phyloP scores from a whole-genome alignment of 2,329 filamentous ascomycete genomes.

The Hymenoscyphus scutula region DNA sequence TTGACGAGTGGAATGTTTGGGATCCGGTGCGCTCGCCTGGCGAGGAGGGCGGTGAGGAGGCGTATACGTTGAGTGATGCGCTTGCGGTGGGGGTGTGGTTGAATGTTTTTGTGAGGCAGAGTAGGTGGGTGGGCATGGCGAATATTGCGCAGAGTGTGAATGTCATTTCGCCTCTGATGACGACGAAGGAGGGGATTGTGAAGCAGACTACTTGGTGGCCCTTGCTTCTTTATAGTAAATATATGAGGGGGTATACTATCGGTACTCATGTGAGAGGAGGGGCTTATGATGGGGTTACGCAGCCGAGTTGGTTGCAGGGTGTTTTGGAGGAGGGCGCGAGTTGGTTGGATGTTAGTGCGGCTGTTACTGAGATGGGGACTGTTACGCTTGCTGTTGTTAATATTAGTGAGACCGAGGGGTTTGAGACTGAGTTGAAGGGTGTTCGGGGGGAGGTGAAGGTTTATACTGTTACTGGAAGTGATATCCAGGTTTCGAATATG shows the following conservation, averaged over 20 bases:
- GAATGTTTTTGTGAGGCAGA: constrained; percentile 64
- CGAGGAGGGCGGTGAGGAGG: constrained; percentile 60
- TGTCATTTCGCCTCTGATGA: constrained; percentile 67
- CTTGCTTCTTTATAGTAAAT: constrained; percentile 58
- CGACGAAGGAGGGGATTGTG: constrained; percentile 52
- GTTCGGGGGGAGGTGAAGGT: constrained; percentile 54
- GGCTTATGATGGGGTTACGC: constrained; percentile 65
- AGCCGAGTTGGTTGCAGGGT: constrained; percentile 62
- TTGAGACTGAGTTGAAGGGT: constrained; percentile 59
- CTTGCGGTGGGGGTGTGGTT: constrained; percentile 61
- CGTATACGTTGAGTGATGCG: constrained; percentile 62
- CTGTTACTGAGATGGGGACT: constrained; percentile 55
- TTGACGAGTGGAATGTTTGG: constrained; percentile 72
- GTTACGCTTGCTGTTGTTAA: constrained; percentile 73
- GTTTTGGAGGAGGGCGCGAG: constrained; percentile 63
- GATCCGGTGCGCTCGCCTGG: constrained; percentile 60
- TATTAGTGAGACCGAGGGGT: constrained; percentile 58
- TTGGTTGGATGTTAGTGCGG: constrained; percentile 67
- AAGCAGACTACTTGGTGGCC: constrained; percentile 68
- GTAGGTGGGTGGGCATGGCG: constrained; percentile 61
- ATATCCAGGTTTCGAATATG: constrained; percentile 60
- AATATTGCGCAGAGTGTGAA: constrained; percentile 67
- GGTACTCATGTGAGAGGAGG: constrained; percentile 61
- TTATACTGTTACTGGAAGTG: constrained; percentile 59
- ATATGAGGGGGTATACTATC: constrained; percentile 72